Conservation (phyloP, 495 filamentous ascomycete genomes). For the Darksidea phi region DNA sequence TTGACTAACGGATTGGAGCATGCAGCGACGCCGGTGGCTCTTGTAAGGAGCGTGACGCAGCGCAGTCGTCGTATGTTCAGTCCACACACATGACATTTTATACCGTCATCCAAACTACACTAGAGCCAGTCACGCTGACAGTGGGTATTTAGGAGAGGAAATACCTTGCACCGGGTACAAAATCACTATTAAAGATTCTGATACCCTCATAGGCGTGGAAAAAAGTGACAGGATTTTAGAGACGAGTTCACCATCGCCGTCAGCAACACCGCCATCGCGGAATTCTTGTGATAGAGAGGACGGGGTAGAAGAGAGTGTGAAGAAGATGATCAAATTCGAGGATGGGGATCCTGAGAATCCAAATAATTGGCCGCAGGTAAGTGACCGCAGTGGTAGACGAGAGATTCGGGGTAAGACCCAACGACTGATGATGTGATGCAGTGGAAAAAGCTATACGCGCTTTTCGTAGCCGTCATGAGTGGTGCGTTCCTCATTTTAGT, state of each 20-base stretch:
- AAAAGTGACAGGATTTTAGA: constrained; percentile 10
- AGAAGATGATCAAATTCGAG: constrained; percentile 29
- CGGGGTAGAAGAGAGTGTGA: not conserved
- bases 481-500: not conserved
- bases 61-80: constrained; percentile 2
- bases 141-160: not conserved
- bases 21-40: constrained; percentile 1
- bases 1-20: constrained; percentile 6
- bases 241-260: constrained; percentile 20
- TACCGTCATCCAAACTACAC: not conserved
- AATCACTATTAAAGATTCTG: not conserved
- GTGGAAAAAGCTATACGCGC: constrained; percentile 57
- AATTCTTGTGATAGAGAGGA: constrained; percentile 11
- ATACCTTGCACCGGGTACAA: not conserved
- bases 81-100: not conserved
- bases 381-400: not conserved
- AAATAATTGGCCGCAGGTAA: constrained; percentile 38
- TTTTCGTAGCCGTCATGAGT: constrained; percentile 44
- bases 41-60: constrained; percentile 4
- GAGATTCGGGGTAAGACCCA: not conserved
- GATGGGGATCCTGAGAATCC: constrained; percentile 38
- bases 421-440: constrained; percentile 28
- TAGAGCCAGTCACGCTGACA: too few relatives aligned
- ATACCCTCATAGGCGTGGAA: not conserved
- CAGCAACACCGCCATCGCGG: constrained; percentile 34